A percentile compares a stretch with the other conserved stretches of the same genome.
Conservation (phyloP, 768 basidiomycete genomes). For the Krasilnikovozyma curviuscula region DNA sequence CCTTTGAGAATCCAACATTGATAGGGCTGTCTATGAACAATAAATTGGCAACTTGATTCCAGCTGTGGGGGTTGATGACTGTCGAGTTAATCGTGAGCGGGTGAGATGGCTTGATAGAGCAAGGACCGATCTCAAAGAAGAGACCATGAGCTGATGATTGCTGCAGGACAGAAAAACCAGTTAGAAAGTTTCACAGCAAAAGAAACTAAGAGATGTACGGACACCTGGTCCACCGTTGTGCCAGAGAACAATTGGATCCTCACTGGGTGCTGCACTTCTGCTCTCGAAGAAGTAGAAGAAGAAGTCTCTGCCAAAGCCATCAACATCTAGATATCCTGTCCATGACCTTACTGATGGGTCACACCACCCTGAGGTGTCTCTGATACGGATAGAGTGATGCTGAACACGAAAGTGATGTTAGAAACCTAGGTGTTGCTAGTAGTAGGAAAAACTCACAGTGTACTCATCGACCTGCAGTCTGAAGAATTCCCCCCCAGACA, state of each 20-base stretch:
- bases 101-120: too few relatives aligned
- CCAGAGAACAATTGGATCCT: neutral
- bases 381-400: conserved; percentile 8
- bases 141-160: conserved; percentile 32
- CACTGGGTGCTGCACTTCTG: too few relatives aligned
- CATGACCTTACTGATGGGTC: conserved; percentile 2
- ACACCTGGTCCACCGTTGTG: too few relatives aligned
- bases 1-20: conserved; percentile 53
- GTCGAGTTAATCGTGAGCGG: too few relatives aligned
- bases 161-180: neutral
- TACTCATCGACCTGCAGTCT: too few relatives aligned
- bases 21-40: conserved; percentile 30
- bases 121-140: conserved; percentile 45
- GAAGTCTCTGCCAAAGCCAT: conserved; percentile 4
- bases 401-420: too few relatives aligned
- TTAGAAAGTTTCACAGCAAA: neutral
- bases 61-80: conserved; percentile 24
- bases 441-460: too few relatives aligned
- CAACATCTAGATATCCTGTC: conserved; percentile 14
- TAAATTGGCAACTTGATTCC: conserved; percentile 28
- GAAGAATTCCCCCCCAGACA: too few relatives aligned
- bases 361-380: conserved; percentile 8
- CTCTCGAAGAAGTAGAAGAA: conserved; percentile 12
- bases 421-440: too few relatives aligned
- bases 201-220: neutral